Base-by-base conservation (phyloP, 2,329 filamentous ascomycete species). In the Coleophoma crateriformis region DNA sequence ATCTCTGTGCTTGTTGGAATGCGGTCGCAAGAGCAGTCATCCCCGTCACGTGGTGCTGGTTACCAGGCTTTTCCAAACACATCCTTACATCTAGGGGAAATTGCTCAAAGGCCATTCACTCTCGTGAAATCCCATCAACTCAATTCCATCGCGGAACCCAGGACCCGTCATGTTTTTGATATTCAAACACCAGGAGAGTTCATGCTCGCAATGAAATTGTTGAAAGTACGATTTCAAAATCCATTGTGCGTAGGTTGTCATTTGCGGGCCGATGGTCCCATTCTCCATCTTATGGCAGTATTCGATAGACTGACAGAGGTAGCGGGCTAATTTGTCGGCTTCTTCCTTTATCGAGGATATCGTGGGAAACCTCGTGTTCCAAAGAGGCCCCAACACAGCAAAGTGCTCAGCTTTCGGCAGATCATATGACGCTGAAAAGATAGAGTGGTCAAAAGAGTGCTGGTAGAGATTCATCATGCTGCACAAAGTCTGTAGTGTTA, bases 301-400 rank as follows among this genome's bases (percentile, higher is more conserved):
- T 45, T 45, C 49, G 11, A 51, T 44, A n/a, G 34, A 44, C 35
- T 44, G 45, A 14, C 49, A 51, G 27, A 51, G 13, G 19, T 7
- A 45, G 14, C 49, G 49, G 13, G 39, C 45, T 19, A 48, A 39
- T 20, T 33, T 51, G 15, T 51, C 40, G 32, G 45, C 45, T 48
- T 51, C 49, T 32, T 37, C 19, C 38, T 40, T 51, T 7, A 51
- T 27, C 6, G 33, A 51, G 14, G 15, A 17, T 13, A 45, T 51
- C 13, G 27, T 27, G 27, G 27, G 27, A 10, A 27, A 27, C 27
- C 27, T 27, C 27, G 27, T 2, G 27, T 10, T 27, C 27, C 6
- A 27, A 27, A 3, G 27, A 27, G 27, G 8, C 27, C 8, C 27
- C 27, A 4, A 4, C 38, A 19, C 10, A 8, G 20, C 33, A 17